These are phyloP conservation scores for Flaveria ramosissima DNA, from an alignment of 129 eudicot species.

Conservation along the genomic window DNA sequence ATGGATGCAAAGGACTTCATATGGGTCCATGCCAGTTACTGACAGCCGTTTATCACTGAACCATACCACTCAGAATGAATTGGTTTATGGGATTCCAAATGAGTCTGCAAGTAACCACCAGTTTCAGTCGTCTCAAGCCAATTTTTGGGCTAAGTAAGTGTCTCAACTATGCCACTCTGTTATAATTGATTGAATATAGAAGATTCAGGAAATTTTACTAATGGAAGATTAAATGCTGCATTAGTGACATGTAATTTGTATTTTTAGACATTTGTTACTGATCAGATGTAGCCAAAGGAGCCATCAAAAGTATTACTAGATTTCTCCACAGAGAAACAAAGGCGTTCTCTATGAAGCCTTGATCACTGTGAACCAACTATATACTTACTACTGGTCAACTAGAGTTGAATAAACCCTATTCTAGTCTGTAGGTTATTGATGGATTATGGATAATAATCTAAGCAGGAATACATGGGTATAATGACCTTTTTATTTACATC, in stretches of 20 bases:
- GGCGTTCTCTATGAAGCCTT: background rate
- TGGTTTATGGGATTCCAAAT: constrained; percentile 53
- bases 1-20: constrained; percentile 48
- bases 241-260: background rate
- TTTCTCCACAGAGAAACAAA: background rate
- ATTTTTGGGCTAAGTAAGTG: constrained; percentile 81
- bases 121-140: constrained; percentile 54
- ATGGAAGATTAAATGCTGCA: background rate
- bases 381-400: background rate
- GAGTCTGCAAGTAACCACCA: constrained; percentile 49
- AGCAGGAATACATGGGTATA: background rate
- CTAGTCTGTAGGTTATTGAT: background rate
- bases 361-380: too few relatives aligned
- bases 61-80: constrained; percentile 42
- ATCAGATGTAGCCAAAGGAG: background rate
- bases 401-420: background rate
- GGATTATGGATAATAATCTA: background rate
- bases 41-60: constrained; percentile 41
- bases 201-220: background rate
- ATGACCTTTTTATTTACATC: background rate
- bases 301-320: background rate
- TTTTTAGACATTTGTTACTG: background rate
- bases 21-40: constrained; percentile 38
- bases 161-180: background rate
- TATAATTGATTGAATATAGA: background rate